Conservation (phyloP, 139 green algal genomes). For the Chlamydomonas sphaeroides region DNA sequence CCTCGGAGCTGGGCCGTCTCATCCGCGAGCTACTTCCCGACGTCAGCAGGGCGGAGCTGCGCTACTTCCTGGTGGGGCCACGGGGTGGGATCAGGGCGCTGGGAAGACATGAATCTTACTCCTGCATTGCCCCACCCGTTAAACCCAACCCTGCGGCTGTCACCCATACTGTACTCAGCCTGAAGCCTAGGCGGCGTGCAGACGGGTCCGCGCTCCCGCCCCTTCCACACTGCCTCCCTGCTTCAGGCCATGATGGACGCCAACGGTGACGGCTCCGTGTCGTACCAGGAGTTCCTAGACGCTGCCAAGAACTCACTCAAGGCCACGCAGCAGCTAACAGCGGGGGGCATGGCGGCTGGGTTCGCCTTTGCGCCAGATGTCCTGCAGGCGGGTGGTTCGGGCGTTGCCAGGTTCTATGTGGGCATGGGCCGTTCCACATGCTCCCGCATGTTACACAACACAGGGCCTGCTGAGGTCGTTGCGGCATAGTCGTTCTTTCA, state of each 20-base stretch:
- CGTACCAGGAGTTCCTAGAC: constrained; percentile 50
- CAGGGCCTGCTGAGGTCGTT: too few species aligned
- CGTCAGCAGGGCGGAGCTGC: constrained; percentile 41
- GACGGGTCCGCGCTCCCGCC: too few species aligned
- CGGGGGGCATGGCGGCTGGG: neutral
- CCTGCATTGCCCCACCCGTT: too few species aligned
- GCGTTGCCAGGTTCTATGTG: too few species aligned
- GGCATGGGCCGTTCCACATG: too few species aligned
- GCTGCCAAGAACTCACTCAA: constrained; percentile 20
- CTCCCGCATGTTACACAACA: too few species aligned
- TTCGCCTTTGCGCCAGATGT: constrained; percentile 12
- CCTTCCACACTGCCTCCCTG: neutral
- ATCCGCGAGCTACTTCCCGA: constrained; percentile 36
- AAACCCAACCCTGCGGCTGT: too few species aligned
- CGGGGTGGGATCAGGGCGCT: too few species aligned
- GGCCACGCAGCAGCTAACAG: constrained; percentile 28
- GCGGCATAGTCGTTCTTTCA: too few species aligned
- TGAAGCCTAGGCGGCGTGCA: neutral
- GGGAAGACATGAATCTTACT: too few species aligned
- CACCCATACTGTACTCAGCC: neutral
- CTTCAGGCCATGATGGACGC: constrained; percentile 60
- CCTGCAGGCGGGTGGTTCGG: too few species aligned
- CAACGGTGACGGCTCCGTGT: constrained; percentile 55
- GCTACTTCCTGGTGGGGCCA: constrained; percentile 51
- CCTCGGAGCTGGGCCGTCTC: constrained; percentile 45